These are phyloP conservation scores for Gardenia jasminoides DNA, from an alignment of 257 asterid genomes.

Conservation along the genomic window DNA sequence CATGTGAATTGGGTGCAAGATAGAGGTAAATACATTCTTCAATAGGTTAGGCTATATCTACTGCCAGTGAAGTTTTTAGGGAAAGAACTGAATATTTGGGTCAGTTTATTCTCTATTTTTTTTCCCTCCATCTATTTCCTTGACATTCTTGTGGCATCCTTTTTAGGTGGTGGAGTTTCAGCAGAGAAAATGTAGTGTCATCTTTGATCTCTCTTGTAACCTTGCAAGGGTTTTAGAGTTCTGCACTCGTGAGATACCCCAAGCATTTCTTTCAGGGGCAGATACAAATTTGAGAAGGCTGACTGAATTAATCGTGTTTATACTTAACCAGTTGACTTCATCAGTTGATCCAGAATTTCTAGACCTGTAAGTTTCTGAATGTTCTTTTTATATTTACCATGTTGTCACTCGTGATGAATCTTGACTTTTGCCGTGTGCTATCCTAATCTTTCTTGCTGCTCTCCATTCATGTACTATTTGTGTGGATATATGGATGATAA, in stretches of 20 bases:
- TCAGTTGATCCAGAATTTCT: constrained; percentile 75
- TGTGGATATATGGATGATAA: neutral
- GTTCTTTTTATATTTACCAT: neutral
- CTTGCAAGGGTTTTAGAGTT: constrained; percentile 89
- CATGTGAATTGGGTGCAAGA: too few species aligned
- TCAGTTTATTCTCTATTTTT: neutral
- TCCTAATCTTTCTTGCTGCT: neutral
- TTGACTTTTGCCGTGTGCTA: neutral
- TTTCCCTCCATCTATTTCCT: neutral
- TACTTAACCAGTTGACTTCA: constrained; percentile 69
- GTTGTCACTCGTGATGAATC: neutral
- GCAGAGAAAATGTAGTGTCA: constrained; percentile 79
- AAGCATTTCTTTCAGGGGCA: constrained; percentile 59
- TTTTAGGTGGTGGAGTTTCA: constrained; percentile 80
- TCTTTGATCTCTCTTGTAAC: constrained; percentile 90
- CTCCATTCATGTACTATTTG: neutral
- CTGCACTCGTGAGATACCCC: constrained; percentile 83
- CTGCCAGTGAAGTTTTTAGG: neutral
- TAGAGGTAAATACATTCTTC: neutral
- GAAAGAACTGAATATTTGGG: neutral
- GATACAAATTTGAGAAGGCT: constrained; percentile 86
- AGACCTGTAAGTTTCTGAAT: constrained; percentile 62
- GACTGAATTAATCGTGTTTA: constrained; percentile 80
- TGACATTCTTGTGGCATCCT: constrained; percentile 21
- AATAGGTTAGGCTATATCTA: neutral